Evolutionary conservation across 1,284 basidiomycete genomes (phyloP), one percentile per base, ranked within the genome.

Genomic region (Grifola frondosa): DNA sequence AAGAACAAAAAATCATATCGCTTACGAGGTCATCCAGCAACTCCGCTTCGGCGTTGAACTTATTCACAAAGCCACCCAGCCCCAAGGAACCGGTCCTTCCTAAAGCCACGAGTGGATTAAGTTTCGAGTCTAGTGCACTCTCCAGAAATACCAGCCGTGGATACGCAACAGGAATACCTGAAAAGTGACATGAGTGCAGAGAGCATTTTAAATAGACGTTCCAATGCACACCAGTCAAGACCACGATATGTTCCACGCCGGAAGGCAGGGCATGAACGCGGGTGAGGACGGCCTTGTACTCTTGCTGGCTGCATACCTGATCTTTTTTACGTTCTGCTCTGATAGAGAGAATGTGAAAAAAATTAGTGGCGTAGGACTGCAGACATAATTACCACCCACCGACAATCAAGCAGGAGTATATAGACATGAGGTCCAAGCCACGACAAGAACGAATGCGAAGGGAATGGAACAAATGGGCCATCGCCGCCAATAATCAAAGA

Each of bases 81-180:
- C 86, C 87, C 36, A 88, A 51, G 0, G 74, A 68, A 3, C 84
- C 83, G 31, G 66, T 65, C 57, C 75, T 77, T 3, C 85, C 88
- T 9, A 95, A 70, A 3, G 81, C 75, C 25, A 86, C 80, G 35
- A 94, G 64, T 1, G 93, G 92, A 60, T 96, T 96, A 40, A 84
- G 73, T 63, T 88, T 93, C 34, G 79, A 84, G 31, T 86, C 86
- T 28, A 96, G 68, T n/a, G 83, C 75, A 26, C 65, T 73, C 64
- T 89, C 88, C 49, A 96, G 68, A 63, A 95, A 93, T 3, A 91
- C 89, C 89, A 97, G 91, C 36, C 94, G 84, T 16, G 94, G 93
- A 63, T 97, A 96, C 8, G 90, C 90, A 51, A 88, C 86, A 0
- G 88, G 88, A 39, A 90, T 81, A 9, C 84, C 80, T 81, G 36